phyloP scores from a whole-genome alignment of 2,329 filamentous ascomycete species.

The Sordariomycetes sp. region DNA sequence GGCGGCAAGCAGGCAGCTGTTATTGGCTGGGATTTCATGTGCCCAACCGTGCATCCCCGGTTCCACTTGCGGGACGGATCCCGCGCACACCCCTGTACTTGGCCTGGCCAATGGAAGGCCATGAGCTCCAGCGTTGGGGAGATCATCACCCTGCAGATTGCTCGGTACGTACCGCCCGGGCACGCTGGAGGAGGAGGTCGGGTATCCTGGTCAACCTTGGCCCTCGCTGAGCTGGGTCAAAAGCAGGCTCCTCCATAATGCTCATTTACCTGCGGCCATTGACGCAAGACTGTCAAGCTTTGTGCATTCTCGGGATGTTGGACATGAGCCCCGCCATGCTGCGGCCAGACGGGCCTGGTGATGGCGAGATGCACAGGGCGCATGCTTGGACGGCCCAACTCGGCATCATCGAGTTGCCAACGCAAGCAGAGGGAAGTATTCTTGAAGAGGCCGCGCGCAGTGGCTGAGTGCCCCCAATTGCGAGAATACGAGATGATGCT shows the following conservation, averaged over 20 bases:
- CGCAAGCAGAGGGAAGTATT: no score
- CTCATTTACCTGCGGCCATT: neutral
- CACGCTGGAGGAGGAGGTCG: neutral
- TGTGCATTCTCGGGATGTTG: neutral
- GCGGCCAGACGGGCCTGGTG: neutral
- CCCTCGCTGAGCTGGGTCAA: neutral
- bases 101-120: neutral
- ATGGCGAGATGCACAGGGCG: neutral
- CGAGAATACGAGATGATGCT: no score
- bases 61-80: neutral
- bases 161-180: neutral
- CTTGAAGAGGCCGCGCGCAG: no score
- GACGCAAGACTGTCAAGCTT: neutral
- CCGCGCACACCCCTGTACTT: neutral
- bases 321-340: neutral
- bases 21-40: constrained; percentile 12
- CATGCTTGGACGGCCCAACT: neutral
- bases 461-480: no score
- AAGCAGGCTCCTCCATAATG: neutral
- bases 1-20: constrained; percentile 14
- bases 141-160: neutral
- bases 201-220: neutral
- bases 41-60: constrained; percentile 7
- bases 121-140: neutral
- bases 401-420: neutral